Evolutionary conservation across 192 early-diverging fungal species (phyloP), one percentile per base, ranked within the genome.

Genomic region (Physocladia obscura): DNA sequence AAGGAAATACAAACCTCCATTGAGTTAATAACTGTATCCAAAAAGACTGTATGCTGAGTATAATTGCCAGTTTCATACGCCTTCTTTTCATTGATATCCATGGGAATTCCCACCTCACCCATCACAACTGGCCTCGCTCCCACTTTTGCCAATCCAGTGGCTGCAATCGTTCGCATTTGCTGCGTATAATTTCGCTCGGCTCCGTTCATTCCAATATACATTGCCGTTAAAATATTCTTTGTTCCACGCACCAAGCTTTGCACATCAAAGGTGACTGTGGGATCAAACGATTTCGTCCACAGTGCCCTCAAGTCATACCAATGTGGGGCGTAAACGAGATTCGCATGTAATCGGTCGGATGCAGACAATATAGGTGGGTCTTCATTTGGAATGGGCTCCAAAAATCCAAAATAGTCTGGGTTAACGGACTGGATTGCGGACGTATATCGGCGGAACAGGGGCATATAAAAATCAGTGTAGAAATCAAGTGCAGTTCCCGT

Each of bases 271-370:
- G 92, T 93, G 26, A 92, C 76, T 13, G 80, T 71, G 13, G 89
- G 85, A 59, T 89, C 79, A 47, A 92, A 93, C 1, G 79, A 36
- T 22, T 49, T 58, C n/a, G 32, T 17, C 1, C 31, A 34, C 24
- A 93, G 64, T 11, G 87, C 82, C 58, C 91, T 87, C n/a, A 92
- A 71, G 67, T 94, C 92, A 67, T 94, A 94, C 91, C 91, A 94
- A 76, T 94, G 92, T 15, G 92, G 92, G 0, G 91, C 81, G 67
- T 88, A 94, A 2, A 92, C 82, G 22, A 90, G 70, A 39, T 89
- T 83, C 2, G 84, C 62, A 37, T 87, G 70, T 39, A 39, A 52
- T 19, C 77, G 52, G 57, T 81, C 67, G 47, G 60, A 67, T 26
- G 39, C 37, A 21, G 32, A 44, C 26, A 81, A 49, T 27, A 34